Evolutionary conservation across 2,329 filamentous ascomycete genomes (phyloP).

Genomic region (Aspergillus intermedius): DNA sequence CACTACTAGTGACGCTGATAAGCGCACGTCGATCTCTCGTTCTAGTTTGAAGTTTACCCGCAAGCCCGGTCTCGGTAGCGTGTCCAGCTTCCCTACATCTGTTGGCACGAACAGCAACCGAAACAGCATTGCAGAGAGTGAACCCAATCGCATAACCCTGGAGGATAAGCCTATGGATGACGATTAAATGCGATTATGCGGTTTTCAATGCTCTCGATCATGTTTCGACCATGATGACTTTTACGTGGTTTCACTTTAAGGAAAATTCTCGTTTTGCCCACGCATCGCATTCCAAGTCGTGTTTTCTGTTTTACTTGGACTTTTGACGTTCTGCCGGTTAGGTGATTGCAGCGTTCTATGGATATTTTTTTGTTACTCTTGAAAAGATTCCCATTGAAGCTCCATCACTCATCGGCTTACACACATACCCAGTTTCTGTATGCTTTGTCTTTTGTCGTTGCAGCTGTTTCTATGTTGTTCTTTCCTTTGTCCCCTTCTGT

Average conservation of each 20-base stretch:
- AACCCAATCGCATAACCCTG: slow-evolving; percentile 55
- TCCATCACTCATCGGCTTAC: background rate
- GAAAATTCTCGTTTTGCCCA: background rate
- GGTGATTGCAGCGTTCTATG: background rate
- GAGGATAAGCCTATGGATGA: slow-evolving; percentile 75
- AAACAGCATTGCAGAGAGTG: slow-evolving; percentile 32
- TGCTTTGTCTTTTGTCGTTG: slow-evolving; percentile 10
- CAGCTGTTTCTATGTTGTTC: background rate
- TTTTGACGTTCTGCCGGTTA: too few relatives aligned
- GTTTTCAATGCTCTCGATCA: background rate
- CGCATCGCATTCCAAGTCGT: background rate
- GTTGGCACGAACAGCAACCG: slow-evolving; percentile 25
- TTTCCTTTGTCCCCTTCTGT: background rate
- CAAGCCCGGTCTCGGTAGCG: slow-evolving; percentile 43
- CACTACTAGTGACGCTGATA: slow-evolving; percentile 42
- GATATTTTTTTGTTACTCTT: background rate
- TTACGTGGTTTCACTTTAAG: too few relatives aligned
- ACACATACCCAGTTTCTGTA: slow-evolving; percentile 18
- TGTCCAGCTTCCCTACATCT: slow-evolving; percentile 25
- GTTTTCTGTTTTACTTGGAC: background rate
- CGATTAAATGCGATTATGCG: slow-evolving; percentile 28
- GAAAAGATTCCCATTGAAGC: background rate
- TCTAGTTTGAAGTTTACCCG: slow-evolving; percentile 45
- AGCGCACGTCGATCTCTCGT: slow-evolving; percentile 59
- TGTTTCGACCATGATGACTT: background rate